phyloP scores from a whole-genome alignment of 257 asterid genomes.

The Ilex aquifolium region DNA sequence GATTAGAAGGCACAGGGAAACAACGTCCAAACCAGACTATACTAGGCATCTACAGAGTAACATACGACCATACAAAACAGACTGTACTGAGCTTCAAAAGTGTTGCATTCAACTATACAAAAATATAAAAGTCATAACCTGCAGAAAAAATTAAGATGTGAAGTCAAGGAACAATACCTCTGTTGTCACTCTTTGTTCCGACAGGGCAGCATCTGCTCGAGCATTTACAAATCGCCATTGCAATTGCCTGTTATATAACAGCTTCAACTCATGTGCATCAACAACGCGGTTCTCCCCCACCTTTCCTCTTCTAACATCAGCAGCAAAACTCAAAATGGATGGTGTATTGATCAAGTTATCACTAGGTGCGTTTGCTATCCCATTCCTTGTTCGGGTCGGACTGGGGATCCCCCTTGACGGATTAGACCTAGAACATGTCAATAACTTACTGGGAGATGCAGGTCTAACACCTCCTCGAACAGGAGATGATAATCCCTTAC shows the following conservation, averaged over 20 bases:
- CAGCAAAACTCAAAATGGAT: slow-evolving; percentile 48
- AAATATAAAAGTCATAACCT: neutral
- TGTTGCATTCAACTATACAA: neutral
- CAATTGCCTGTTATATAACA: slow-evolving; percentile 58
- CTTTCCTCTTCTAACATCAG: slow-evolving; percentile 69
- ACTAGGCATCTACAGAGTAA: neutral
- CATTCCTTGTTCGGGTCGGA: slow-evolving; percentile 55
- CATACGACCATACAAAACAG: too few species aligned
- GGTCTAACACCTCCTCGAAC: slow-evolving; percentile 55
- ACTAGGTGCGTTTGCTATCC: slow-evolving; percentile 22
- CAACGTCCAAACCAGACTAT: neutral
- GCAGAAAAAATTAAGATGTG: neutral
- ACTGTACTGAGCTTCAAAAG: neutral
- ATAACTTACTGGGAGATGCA: slow-evolving; percentile 56
- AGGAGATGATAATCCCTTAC: slow-evolving; percentile 61
- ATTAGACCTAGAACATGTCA: slow-evolving; percentile 28
- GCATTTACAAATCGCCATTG: slow-evolving; percentile 88
- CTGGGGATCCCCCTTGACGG: slow-evolving; percentile 53
- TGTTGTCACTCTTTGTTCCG: slow-evolving; percentile 45
- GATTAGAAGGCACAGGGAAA: neutral
- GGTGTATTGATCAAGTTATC: slow-evolving; percentile 39
- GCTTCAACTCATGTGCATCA: slow-evolving; percentile 74
- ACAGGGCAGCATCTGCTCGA: slow-evolving; percentile 42
- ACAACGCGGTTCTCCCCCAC: slow-evolving; percentile 51
- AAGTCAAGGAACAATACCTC: slow-evolving; percentile 48